Evolutionary conservation across 805 yeast species (phyloP), one percentile per base, ranked within the genome.

Genomic region (Sporopachydermia quercuum): DNA sequence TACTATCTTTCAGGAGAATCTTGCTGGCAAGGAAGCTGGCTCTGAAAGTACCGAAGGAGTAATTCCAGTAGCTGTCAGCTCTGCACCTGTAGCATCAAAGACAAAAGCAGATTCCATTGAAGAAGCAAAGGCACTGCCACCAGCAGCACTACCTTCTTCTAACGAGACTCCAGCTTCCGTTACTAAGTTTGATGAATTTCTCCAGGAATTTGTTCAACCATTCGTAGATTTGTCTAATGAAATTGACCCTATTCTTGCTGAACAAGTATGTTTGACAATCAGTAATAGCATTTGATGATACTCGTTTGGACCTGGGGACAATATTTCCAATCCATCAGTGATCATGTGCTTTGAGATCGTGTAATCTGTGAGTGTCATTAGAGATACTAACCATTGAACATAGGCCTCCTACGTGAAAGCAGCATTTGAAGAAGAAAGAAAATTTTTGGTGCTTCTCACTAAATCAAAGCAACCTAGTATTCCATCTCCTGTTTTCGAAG

Each of bases 1-100:
- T 37, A 83, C 93, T 19, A 69, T 80, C 40, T 77, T 70, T 56
- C 94, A 84, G 54, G 83, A 78, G 49, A 74, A 72, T 23, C 30
- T 23, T 8, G 30, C 30, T 23, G 30, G n/a, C 8, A 23, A 23
- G 30, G 30, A 23, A n/a, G n/a, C 8, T 8, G n/a, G n/a, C n/a
- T n/a, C n/a, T n/a, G n/a, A n/a, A n/a, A n/a, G 30, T 19, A 19
- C 30, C 11, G 13, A 19, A 19, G 6, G 11, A 19, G 30, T 19
- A 19, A 13, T 6, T 6, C 30, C 6, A 19, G 30, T 6, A 8
- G 15, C 30, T n/a, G 30, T 23, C 13, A 23, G n/a, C n/a, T 33
- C 40, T 4, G 18, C 33, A 16, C 18, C 38, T 1, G 35, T 18
- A 1, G 37, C 34, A 16, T 8, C 37, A 36, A 18, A 33, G 13